Percentiles rank a stretch among this genome's conserved stretches.
Conservation (phyloP, 139 green algal species). For the Coelastrella sp. region DNA sequence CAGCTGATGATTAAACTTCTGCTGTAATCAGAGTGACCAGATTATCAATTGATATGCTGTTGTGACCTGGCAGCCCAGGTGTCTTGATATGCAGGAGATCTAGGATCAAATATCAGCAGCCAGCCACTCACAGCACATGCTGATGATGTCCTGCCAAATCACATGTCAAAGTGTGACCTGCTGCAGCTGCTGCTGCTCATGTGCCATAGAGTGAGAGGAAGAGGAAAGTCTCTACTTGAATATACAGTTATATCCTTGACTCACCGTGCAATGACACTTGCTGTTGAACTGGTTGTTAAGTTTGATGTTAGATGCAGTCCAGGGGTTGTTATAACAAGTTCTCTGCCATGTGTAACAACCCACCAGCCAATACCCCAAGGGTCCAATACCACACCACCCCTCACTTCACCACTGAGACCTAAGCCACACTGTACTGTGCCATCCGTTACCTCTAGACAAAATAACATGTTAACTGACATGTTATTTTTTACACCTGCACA, state of each 20-base stretch:
- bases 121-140: too few species aligned
- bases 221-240: not conserved
- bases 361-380: conserved; percentile 53
- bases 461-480: conserved; percentile 33
- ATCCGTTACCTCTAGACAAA: conserved; percentile 36
- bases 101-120: too few species aligned
- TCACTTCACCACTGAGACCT: conserved; percentile 37
- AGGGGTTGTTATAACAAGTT: conserved; percentile 42
- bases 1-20: too few species aligned
- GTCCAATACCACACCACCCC: conserved; percentile 43
- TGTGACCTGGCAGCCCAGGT: too few species aligned
- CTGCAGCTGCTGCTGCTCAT: too few species aligned
- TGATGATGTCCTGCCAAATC: too few species aligned
- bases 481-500: not conserved
- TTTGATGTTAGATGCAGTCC: not conserved
- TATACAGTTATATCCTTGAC: not conserved
- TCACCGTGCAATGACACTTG: not conserved
- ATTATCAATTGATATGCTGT: too few species aligned
- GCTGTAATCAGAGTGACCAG: too few species aligned
- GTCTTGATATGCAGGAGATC: too few species aligned
- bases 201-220: too few species aligned
- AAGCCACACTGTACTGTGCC: conserved; percentile 21
- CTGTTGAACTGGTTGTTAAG: too few species aligned
- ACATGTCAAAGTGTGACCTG: too few species aligned
- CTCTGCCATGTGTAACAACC: conserved; percentile 46